These are phyloP conservation scores for Phyllosticta ampelicida DNA, from an alignment of 2,329 filamentous ascomycete genomes.

Conservation along the genomic window DNA sequence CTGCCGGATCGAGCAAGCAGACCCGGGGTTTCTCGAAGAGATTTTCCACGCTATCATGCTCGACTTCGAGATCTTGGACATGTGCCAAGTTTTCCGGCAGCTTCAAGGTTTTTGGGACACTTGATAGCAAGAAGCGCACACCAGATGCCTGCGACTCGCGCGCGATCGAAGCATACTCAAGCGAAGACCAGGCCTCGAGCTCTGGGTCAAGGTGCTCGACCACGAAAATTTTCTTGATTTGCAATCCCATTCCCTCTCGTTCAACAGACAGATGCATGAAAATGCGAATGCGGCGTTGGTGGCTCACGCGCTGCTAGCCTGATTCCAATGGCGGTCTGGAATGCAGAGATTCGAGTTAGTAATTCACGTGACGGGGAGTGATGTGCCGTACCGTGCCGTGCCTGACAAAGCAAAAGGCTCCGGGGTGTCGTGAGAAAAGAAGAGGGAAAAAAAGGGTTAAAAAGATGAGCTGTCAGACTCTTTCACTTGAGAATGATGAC, in stretches of 20 bases:
- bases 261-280: not conserved
- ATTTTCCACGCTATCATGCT: constrained; percentile 69
- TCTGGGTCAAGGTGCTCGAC: constrained; percentile 96
- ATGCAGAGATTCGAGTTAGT: not conserved
- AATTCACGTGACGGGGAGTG: not conserved
- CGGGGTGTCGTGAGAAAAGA: not conserved
- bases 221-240: constrained; percentile 61
- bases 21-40: constrained; percentile 70
- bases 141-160: constrained; percentile 60
- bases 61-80: constrained; percentile 56
- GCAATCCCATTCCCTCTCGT: not conserved
- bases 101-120: constrained; percentile 57
- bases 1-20: constrained; percentile 82
- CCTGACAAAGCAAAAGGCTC: not conserved
- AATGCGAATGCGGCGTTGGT: not conserved
- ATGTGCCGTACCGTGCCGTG: no score
- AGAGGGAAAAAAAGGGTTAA: not conserved
- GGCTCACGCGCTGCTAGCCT: not conserved
- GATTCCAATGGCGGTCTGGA: not conserved
- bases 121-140: constrained; percentile 70
- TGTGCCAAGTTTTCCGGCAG: constrained; percentile 47
- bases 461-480: not conserved
- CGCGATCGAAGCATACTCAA: constrained; percentile 86
- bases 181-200: constrained; percentile 82
- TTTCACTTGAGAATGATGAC: not conserved